Base-by-base conservation (phyloP, 2,329 filamentous ascomycete species). In the Emergomyces pasteurianus region DNA sequence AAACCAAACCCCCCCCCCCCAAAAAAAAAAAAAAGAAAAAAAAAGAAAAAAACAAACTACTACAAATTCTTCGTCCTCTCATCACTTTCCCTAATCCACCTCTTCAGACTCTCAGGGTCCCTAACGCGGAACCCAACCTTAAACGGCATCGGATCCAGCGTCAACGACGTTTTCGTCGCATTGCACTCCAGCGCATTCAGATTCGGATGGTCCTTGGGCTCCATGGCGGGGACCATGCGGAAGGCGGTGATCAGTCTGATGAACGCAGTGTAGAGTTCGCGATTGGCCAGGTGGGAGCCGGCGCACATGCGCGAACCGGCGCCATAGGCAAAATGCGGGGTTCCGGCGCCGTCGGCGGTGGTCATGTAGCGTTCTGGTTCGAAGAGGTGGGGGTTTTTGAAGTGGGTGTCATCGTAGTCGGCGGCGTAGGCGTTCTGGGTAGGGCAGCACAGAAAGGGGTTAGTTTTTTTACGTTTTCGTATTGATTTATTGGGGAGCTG, bases 311-410 rank as follows among this genome's bases (percentile, higher is more conserved):
- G 77, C 2, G 80, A 81, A 1, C 85, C 84, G 0, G 84, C 83
- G 2, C 85, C 84, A 63, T 84, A 87, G 10, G 75, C 82, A 66
- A 83, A 85, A 67, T 86, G 84, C 0, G 81, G 81, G 1, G 83
- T 85, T 8, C 83, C 83, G 0, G 74, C 70, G 3, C 72, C 73
- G 56, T 76, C 81, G 26, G 66, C 74, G 50, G 78, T 76, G 58
- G 84, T 78, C 12, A 91, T 75, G 68, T 87, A 91, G 31, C 88
- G 82, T 64, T 90, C 87, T 0, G 87, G 86, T n/a, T 83, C 77
- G 71, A 91, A 90, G 7, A 76, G 73, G 34, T 79, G 64, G 0
- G 88, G 82, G 34, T 83, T 71, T 64, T 84, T 82, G 77, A 89
- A 91, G 69, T 89, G 87, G 0, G 74, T 72, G 5, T 80, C 78